Conservation (phyloP, 164 flowering plant genomes). For the Vitis cinerea region DNA sequence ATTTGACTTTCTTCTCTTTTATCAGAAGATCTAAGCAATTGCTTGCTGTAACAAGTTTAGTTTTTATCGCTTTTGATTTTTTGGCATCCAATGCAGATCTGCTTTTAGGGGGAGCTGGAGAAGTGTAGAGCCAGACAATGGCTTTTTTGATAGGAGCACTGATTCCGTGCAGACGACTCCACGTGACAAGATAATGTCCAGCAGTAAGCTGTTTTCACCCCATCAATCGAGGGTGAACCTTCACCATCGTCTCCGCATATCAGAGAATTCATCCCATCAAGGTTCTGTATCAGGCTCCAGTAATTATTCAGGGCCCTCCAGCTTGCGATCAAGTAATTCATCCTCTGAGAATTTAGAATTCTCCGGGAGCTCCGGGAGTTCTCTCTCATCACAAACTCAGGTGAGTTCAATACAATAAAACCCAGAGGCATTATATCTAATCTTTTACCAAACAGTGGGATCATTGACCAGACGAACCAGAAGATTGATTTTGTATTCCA, state of each 20-base stretch:
- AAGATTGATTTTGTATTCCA: no score
- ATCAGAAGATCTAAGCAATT: no score
- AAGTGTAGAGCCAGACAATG: conserved; percentile 11
- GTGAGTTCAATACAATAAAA: conserved; percentile 27
- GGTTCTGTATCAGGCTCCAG: conserved; percentile 16
- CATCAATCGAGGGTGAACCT: background rate
- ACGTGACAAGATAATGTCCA: background rate
- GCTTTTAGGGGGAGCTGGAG: conserved; percentile 12
- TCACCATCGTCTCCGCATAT: background rate
- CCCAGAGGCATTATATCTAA: no score
- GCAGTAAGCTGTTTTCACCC: no score
- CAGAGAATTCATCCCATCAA: background rate
- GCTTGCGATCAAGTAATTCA: conserved; percentile 20
- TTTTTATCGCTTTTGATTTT: no score
- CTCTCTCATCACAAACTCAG: conserved; percentile 13
- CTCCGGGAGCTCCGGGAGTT: conserved; percentile 18
- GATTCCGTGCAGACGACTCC: background rate
- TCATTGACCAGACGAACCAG: background rate
- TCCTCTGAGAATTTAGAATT: conserved; percentile 18
- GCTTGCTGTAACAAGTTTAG: no score
- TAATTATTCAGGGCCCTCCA: conserved; percentile 18
- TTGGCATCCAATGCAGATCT: no score
- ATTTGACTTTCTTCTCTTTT: no score
- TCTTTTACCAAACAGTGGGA: no score
- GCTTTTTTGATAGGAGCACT: background rate